Base-by-base conservation (phyloP, 2,329 filamentous ascomycete species). In the Emydomyces testavorans region DNA sequence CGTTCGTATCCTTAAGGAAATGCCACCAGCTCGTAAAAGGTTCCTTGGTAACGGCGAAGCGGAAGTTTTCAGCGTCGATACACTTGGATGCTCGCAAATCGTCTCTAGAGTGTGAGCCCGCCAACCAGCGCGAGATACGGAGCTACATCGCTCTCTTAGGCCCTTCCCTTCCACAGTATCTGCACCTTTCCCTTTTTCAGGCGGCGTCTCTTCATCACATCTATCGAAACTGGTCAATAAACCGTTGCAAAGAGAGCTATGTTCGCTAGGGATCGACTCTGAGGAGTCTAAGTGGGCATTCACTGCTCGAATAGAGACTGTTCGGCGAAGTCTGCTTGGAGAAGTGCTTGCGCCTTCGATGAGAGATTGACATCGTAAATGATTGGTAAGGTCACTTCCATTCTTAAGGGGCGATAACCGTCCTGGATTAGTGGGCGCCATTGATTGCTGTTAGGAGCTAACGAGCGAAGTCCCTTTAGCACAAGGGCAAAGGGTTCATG, bases 111-210 rank as follows among this genome's bases (percentile, higher is more conserved):
- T 34, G 35, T 49, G 57, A 36, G 45, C 46, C 26, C 41, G 58
- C 56, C 50, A 57, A 38, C 51, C 53, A n/a, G 52, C 52, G 34
- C 52, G 51, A 26, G 44, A 48, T 16, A 24, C 36, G n/a, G n/a
- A n/a, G 28, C 48, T 43, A 13, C 6, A n/a, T 20, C 11, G 2
- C 13, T 13, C 31, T 21, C 31, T 21, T 8, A 15, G 7, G 18
- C 18, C 16, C 4, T 78, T 79, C 52, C 75, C 77, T 28, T 93
- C 93, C 18, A 10, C 36, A 10, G 18, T 26, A 31, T 21, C 16
- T 11, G 10, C 28, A 6, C 13, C 15, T 5, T 28, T 36, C 6
- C 15, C 46, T 21, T 31, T 31, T 4, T 21, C 21, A 13, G 13
- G 1, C 20, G 37, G 45, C 29, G 42, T 29, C 8, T 44, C 38